Conservation (phyloP, 768 basidiomycete species). For the Tylopilus sp. region DNA sequence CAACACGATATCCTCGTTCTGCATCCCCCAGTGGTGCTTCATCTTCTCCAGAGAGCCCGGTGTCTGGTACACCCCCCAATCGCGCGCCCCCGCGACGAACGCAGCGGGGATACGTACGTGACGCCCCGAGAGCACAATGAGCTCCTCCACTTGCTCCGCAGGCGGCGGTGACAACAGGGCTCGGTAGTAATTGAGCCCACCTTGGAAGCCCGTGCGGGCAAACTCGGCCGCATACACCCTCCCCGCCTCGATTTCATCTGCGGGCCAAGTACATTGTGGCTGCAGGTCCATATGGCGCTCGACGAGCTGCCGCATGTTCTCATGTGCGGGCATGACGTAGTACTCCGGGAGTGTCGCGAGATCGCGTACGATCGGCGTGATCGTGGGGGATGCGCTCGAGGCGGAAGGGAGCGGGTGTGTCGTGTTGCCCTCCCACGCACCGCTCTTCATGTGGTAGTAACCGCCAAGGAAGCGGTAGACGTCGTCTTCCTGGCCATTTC, state of each 20-base stretch:
- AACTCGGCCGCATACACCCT: slow-evolving; percentile 48
- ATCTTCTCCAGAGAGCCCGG: slow-evolving; percentile 48
- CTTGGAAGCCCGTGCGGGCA: slow-evolving; percentile 55
- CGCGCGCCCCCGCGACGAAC: slow-evolving; percentile 52
- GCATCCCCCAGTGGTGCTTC: slow-evolving; percentile 34
- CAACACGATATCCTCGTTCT: slow-evolving; percentile 45
- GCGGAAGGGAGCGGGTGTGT: slow-evolving; percentile 36
- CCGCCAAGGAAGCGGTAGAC: slow-evolving; percentile 22
- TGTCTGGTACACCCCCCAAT: slow-evolving; percentile 60
- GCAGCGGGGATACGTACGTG: slow-evolving; percentile 50
- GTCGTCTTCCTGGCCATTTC: slow-evolving; percentile 18
- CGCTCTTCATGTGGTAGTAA: slow-evolving; percentile 52
- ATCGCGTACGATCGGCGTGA: slow-evolving; percentile 26
- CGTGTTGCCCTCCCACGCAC: slow-evolving; percentile 44
- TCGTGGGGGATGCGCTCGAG: slow-evolving; percentile 20
- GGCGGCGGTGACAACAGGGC: slow-evolving; percentile 32
- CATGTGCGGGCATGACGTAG: slow-evolving; percentile 56
- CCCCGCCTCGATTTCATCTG: slow-evolving; percentile 41
- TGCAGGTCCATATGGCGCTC: slow-evolving; percentile 32
- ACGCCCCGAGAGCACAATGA: slow-evolving; percentile 44
- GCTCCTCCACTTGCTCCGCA: slow-evolving; percentile 35
- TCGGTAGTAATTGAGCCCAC: slow-evolving; percentile 59
- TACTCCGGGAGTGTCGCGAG: slow-evolving; percentile 50
- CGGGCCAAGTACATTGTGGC: slow-evolving; percentile 38
- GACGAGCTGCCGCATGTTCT: slow-evolving; percentile 52